Percentiles rank a stretch among this genome's conserved stretches.
Conservation (phyloP, 805 yeast genomes). For the Ogataea ramenticola region DNA sequence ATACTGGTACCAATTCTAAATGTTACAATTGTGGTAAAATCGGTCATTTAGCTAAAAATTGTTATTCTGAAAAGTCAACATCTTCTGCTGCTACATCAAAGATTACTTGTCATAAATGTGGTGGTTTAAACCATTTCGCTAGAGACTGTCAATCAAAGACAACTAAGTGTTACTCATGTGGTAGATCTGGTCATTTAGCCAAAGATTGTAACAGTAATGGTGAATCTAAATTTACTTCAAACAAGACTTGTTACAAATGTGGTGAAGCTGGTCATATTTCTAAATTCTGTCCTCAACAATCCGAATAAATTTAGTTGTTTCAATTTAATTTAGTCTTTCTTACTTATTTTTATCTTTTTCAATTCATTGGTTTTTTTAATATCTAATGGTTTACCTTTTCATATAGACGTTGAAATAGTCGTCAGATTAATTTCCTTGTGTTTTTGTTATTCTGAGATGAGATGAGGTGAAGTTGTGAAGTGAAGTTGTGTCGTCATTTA, state of each 20-base stretch:
- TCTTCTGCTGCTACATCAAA: constrained; percentile 21
- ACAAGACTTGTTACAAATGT: constrained; percentile 66
- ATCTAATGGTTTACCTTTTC: too few species aligned
- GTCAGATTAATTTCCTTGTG: neutral
- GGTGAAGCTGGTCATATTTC: constrained; percentile 84
- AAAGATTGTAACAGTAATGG: constrained; percentile 64
- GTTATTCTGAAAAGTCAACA: constrained; percentile 40
- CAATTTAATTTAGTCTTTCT: neutral
- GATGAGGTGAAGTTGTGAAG: too few species aligned
- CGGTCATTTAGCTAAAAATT: constrained; percentile 80
- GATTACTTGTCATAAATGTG: constrained; percentile 80
- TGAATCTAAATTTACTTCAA: constrained; percentile 32
- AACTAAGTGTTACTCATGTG: constrained; percentile 88
- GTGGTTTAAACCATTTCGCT: constrained; percentile 90
- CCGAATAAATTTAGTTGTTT: neutral
- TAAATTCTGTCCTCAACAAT: constrained; percentile 49
- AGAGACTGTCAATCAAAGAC: constrained; percentile 62
- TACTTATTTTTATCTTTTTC: neutral
- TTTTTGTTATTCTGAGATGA: too few species aligned
- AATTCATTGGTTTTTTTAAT: too few species aligned
- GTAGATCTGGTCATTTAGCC: constrained; percentile 82
- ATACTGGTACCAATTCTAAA: constrained; percentile 39
- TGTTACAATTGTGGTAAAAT: constrained; percentile 74
- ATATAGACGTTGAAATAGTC: too few species aligned
- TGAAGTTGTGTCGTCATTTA: too few species aligned